phyloP scores from a whole-genome alignment of 2,329 filamentous ascomycete species.

The Epichloe hybrida region DNA sequence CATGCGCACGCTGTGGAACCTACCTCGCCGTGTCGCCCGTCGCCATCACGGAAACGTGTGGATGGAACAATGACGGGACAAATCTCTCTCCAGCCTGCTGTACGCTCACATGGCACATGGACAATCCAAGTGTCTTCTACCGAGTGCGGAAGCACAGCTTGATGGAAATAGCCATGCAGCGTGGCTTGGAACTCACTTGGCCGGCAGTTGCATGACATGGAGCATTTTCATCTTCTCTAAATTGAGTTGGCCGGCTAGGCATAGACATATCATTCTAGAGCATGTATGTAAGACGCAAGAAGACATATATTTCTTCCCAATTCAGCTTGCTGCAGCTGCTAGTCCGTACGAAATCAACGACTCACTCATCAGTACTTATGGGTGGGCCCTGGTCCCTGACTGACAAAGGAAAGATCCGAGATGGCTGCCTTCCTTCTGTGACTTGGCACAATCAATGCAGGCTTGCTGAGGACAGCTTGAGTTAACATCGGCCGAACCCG shows the following conservation, averaged over 20 bases:
- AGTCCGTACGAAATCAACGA: too few species aligned
- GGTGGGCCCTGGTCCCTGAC: background rate
- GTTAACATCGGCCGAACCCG: background rate
- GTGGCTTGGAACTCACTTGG: too few species aligned
- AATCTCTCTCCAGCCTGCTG: background rate
- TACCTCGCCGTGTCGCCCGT: background rate
- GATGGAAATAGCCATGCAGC: too few species aligned
- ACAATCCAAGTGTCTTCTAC: background rate
- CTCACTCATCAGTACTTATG: too few species aligned
- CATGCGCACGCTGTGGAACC: background rate
- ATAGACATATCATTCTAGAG: too few species aligned
- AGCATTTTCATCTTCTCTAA: too few species aligned
- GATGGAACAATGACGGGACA: background rate
- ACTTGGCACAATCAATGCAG: background rate
- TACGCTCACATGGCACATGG: background rate
- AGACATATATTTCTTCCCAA: background rate
- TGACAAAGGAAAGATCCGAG: slow-evolving; percentile 1
- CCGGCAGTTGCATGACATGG: too few species aligned
- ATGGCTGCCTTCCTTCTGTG: background rate
- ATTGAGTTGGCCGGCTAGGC: background rate
- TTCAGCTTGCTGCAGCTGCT: background rate
- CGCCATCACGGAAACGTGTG: background rate
- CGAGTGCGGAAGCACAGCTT: too few species aligned
- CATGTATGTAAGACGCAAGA: background rate
- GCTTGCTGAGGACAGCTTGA: too few species aligned